Conservation (phyloP, 2,329 filamentous ascomycete genomes). For the Colletotrichum phormii region DNA sequence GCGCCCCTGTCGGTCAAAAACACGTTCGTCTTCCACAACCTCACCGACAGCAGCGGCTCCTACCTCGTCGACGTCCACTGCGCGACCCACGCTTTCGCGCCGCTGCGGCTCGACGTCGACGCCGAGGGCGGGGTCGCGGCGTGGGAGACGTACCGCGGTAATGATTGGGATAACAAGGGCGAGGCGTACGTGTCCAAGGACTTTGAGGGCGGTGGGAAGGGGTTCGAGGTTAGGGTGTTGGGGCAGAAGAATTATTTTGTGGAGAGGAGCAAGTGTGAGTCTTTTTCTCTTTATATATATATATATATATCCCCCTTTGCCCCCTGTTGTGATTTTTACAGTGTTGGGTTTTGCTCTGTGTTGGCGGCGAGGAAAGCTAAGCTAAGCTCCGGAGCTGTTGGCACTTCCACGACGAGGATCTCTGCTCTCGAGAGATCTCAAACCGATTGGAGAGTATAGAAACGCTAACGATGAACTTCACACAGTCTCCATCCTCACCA, state of each 20-base stretch:
- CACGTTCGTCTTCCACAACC: slow-evolving; percentile 80
- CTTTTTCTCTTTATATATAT: slow-evolving; percentile 12
- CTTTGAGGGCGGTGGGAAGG: slow-evolving; percentile 41
- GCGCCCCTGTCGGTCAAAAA: slow-evolving; percentile 76
- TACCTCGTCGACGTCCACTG: slow-evolving; percentile 88
- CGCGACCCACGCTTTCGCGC: slow-evolving; percentile 79
- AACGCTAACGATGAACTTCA: slow-evolving; percentile 1
- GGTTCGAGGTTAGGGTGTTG: slow-evolving; percentile 71
- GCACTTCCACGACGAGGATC: background rate
- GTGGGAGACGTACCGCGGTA: slow-evolving; percentile 89
- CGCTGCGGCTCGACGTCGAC: slow-evolving; percentile 81
- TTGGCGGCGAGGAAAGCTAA: background rate
- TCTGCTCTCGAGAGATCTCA: background rate
- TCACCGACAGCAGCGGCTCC: slow-evolving; percentile 69
- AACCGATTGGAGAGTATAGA: too few relatives aligned
- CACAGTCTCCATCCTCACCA: slow-evolving; percentile 80
- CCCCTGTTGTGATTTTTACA: background rate
- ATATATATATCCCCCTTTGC: background rate
- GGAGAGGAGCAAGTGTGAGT: slow-evolving; percentile 80
- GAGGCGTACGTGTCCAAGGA: slow-evolving; percentile 58
- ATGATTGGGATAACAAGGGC: slow-evolving; percentile 90
- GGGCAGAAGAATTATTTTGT: slow-evolving; percentile 81
- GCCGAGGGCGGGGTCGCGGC: slow-evolving; percentile 63
- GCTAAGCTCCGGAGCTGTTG: background rate
- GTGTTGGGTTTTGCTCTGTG: too few relatives aligned